Base-by-base conservation (phyloP, 306 rosid species). In the Senna siamea region DNA sequence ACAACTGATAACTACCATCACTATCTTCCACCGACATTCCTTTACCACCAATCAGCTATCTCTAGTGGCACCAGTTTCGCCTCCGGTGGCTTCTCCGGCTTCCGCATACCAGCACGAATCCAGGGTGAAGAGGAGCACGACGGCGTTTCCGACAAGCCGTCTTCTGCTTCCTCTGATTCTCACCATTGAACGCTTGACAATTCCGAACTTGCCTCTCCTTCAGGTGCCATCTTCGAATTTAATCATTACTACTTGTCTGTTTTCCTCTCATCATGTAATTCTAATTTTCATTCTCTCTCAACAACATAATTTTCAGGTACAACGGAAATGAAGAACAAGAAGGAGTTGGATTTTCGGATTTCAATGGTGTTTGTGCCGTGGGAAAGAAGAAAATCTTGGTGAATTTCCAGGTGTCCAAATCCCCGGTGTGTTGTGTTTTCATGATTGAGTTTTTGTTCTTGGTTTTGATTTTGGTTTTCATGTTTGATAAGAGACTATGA, bases 121-220 rank as follows among this genome's bases (percentile, higher is more conserved):
- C 96, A 89, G 77, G 96, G 98, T 82, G 98, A 91, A 97, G 97
- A 89, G 97, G 97, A 91, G 56, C 96, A 94, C 74, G 94, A 87
- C 69, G 96, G 97, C 82, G 75, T 88, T 69, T 88, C 94, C 5
- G 91, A 86, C 59, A 94, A 88, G 86, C 98, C 96, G 83, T 94
- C 98, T 83, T 91, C 98, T 89, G 98, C 97, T 88, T 94, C 97
- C 93, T 94, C 98, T 50, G 91, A 87, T 85, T 94, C 98, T 86
- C 96, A 91, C 88, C 98, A 91, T 84, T 91, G 93, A 93, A 56
- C 44, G 9, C 19, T 18, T 9, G 15, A 54, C 38, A 65, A 55
- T 23, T 56, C 79, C 68, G 63, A 76, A 75, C 64, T 80, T 66
- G 54, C 1, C 30, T 26, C 30, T 26, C 79, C 81, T 48, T 55